phyloP scores from a whole-genome alignment of 768 basidiomycete genomes.

The Boletus tomentosulus region DNA sequence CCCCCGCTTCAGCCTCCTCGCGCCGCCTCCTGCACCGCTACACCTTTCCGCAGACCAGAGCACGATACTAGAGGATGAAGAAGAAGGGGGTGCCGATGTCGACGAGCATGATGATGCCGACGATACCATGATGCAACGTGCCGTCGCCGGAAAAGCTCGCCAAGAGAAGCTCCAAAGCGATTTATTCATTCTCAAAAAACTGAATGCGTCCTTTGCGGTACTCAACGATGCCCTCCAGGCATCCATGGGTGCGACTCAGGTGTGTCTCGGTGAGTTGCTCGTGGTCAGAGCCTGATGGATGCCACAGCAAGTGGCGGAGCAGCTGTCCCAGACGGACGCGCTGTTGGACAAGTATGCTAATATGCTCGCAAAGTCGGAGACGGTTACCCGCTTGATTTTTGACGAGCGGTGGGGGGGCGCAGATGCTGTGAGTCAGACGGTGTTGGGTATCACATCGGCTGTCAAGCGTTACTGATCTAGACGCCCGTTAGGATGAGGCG shows the following conservation, averaged over 20 bases:
- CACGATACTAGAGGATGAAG: constrained; percentile 21
- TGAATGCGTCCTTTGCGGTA: constrained; percentile 64
- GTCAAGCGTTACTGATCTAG: neutral
- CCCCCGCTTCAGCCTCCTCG: constrained; percentile 33
- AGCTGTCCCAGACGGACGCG: constrained; percentile 67
- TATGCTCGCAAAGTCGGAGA: constrained; percentile 67
- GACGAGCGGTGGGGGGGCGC: constrained; percentile 77
- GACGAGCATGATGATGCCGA: constrained; percentile 16
- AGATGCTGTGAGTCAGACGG: constrained; percentile 50
- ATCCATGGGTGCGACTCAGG: constrained; percentile 68
- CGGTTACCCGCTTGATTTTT: constrained; percentile 62
- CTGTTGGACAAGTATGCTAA: constrained; percentile 72
- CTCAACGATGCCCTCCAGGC: constrained; percentile 66
- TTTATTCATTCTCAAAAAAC: constrained; percentile 64
- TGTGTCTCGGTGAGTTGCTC: constrained; percentile 27
- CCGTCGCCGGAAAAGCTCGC: constrained; percentile 35
- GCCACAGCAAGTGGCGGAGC: constrained; percentile 56
- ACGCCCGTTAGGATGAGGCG: constrained; percentile 52
- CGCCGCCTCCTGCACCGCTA: constrained; percentile 20
- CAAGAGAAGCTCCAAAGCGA: constrained; percentile 78
- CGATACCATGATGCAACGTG: constrained; percentile 23
- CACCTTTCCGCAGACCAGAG: constrained; percentile 23
- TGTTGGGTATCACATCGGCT: too few species aligned
- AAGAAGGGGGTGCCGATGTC: constrained; percentile 4
- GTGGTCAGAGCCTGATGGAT: neutral